These are phyloP conservation scores for Trichoderma simmonsii DNA, from an alignment of 2,329 filamentous ascomycete genomes.

Conservation along the genomic window DNA sequence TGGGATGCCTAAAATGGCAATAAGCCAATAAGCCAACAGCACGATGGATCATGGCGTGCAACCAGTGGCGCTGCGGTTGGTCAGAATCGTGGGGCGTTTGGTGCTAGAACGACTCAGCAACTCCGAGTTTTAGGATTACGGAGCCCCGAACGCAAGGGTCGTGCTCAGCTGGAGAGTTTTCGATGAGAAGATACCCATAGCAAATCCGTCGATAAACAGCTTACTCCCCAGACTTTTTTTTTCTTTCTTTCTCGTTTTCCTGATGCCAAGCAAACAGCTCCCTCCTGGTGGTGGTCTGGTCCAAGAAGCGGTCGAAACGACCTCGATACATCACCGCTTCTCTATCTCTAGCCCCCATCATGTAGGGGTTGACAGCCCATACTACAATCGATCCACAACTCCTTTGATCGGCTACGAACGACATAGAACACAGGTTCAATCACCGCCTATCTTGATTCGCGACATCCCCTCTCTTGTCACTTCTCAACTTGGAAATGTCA, in stretches of 20 bases:
- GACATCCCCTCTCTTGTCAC: background rate
- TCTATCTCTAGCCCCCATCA: background rate
- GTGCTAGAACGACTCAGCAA: slow-evolving; percentile 1
- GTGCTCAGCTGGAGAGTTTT: background rate
- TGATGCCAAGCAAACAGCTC: background rate
- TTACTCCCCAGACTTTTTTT: background rate
- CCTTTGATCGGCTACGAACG: background rate
- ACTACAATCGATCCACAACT: background rate
- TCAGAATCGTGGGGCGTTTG: slow-evolving; percentile 2
- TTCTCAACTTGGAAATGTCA: background rate
- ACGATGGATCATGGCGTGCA: background rate
- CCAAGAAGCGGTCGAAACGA: background rate
- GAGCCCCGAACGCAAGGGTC: background rate
- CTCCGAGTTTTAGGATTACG: background rate
- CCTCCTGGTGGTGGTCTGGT: background rate
- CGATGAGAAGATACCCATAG: background rate
- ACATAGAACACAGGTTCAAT: background rate
- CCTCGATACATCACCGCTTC: background rate
- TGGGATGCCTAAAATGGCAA: background rate
- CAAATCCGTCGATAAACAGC: slow-evolving; percentile 8
- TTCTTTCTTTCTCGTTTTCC: background rate
- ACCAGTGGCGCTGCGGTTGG: background rate
- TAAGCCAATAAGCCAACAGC: background rate
- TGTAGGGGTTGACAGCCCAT: background rate
- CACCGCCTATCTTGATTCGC: background rate